Evolutionary conservation across 1,284 basidiomycete species (phyloP).

Genomic region (Ceratobasidium theobromae): DNA sequence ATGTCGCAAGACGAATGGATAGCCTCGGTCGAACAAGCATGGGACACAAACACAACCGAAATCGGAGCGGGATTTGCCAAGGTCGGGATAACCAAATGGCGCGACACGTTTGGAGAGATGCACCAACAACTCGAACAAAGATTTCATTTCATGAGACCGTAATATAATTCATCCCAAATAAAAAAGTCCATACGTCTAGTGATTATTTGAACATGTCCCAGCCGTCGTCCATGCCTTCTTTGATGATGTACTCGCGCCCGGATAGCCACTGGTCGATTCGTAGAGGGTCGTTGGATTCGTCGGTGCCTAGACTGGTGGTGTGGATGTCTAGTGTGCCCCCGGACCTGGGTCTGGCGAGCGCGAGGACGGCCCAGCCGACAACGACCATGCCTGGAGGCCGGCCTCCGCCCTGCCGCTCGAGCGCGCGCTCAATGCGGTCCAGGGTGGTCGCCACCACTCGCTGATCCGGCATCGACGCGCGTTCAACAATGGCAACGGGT

Average conservation of each 20-base stretch:
- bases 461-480: slow-evolving; percentile 91
- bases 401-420: slow-evolving; percentile 80
- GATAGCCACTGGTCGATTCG: slow-evolving; percentile 62
- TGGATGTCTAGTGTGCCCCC: background rate
- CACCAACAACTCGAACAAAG: too few relatives aligned
- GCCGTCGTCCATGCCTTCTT: slow-evolving; percentile 7
- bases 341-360: slow-evolving; percentile 41
- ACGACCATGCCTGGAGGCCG: slow-evolving; percentile 95
- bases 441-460: slow-evolving; percentile 82
- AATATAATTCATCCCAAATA: too few relatives aligned
- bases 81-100: slow-evolving; percentile 10
- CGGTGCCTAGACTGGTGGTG: slow-evolving; percentile 35
- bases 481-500: slow-evolving; percentile 92
- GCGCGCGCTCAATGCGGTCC: slow-evolving; percentile 65
- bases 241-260: slow-evolving; percentile 55
- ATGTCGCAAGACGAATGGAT: slow-evolving; percentile 20
- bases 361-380: slow-evolving; percentile 79
- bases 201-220: slow-evolving; percentile 28
- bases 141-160: too few relatives aligned
- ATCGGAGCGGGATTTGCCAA: slow-evolving; percentile 9
- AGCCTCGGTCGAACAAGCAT: slow-evolving; percentile 1
- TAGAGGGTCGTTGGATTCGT: slow-evolving; percentile 51
- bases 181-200: too few relatives aligned
- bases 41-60: background rate
- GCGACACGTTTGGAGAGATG: slow-evolving; percentile 5